Evolutionary conservation across 2,329 filamentous ascomycete genomes (phyloP).

Genomic region (Sporothrix globosa): DNA sequence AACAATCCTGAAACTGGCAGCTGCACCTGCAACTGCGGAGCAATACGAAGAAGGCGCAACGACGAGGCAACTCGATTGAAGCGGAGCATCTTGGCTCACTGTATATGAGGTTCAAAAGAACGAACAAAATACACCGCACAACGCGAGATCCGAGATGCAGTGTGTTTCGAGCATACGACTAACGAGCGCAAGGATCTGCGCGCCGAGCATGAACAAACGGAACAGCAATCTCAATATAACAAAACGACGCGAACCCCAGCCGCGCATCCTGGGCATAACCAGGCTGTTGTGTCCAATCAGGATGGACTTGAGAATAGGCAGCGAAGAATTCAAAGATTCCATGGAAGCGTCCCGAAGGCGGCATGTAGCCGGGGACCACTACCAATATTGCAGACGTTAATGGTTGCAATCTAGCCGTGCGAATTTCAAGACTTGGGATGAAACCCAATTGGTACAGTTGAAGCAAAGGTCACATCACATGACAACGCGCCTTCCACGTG

Average conservation of each 20-base stretch:
- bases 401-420: slow-evolving; percentile 5
- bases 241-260: slow-evolving; percentile 28
- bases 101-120: not conserved
- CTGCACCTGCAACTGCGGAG: slow-evolving; percentile 1
- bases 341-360: slow-evolving; percentile 1
- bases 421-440: slow-evolving; percentile 18
- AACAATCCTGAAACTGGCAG: slow-evolving; percentile 27
- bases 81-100: not conserved
- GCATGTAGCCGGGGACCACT: slow-evolving; percentile 15
- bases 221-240: slow-evolving; percentile 22
- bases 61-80: slow-evolving; percentile 12
- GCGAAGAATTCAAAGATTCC: slow-evolving; percentile 19
- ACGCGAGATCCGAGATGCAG: slow-evolving; percentile 1
- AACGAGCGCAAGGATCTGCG: slow-evolving; percentile 25
- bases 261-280: slow-evolving; percentile 29
- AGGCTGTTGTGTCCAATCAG: slow-evolving; percentile 13
- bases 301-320: slow-evolving; percentile 27
- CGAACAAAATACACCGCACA: not conserved
- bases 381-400: slow-evolving; percentile 17
- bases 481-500: slow-evolving; percentile 27
- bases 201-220: not conserved
- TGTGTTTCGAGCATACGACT: not conserved
- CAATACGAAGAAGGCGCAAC: slow-evolving; percentile 24
- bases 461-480: slow-evolving; percentile 8
- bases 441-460: slow-evolving; percentile 12